These are phyloP conservation scores for Lachancea waltii DNA, from an alignment of 805 yeast species.

Conservation along the genomic window DNA sequence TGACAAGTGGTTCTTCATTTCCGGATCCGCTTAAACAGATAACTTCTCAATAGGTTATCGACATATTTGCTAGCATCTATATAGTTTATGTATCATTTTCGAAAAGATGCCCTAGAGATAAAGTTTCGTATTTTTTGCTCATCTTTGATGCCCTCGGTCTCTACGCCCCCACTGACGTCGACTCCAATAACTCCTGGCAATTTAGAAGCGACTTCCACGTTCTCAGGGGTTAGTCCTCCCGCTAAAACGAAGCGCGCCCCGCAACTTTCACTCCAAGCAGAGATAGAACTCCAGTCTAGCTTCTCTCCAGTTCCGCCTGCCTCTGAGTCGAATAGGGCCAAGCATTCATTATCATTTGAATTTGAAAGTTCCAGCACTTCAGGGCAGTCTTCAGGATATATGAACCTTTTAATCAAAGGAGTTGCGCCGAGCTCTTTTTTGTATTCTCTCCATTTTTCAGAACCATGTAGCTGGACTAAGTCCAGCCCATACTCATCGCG, in stretches of 20 bases:
- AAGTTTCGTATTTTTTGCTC: conserved; percentile 52
- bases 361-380: conserved; percentile 31
- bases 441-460: conserved; percentile 40
- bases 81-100: too few relatives aligned
- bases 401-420: conserved; percentile 71
- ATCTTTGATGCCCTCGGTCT: conserved; percentile 71
- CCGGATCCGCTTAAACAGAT: conserved; percentile 51
- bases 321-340: conserved; percentile 71
- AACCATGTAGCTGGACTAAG: conserved; percentile 84
- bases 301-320: conserved; percentile 84
- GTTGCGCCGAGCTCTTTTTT: conserved; percentile 26
- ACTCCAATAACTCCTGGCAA: conserved; percentile 68
- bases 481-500: conserved; percentile 49
- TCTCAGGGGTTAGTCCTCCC: conserved; percentile 80
- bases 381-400: conserved; percentile 47
- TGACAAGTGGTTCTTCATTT: conserved; percentile 98
- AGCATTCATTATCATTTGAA: conserved; percentile 15
- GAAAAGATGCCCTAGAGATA: conserved; percentile 8
- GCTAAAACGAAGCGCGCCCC: conserved; percentile 55
- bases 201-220: conserved; percentile 51
- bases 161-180: conserved; percentile 95
- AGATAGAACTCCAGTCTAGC: conserved; percentile 64
- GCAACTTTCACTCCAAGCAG: conserved; percentile 30
- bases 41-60: not conserved
- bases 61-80: not conserved